phyloP scores from a whole-genome alignment of 2,329 filamentous ascomycete genomes.

The Alternaria arborescens region DNA sequence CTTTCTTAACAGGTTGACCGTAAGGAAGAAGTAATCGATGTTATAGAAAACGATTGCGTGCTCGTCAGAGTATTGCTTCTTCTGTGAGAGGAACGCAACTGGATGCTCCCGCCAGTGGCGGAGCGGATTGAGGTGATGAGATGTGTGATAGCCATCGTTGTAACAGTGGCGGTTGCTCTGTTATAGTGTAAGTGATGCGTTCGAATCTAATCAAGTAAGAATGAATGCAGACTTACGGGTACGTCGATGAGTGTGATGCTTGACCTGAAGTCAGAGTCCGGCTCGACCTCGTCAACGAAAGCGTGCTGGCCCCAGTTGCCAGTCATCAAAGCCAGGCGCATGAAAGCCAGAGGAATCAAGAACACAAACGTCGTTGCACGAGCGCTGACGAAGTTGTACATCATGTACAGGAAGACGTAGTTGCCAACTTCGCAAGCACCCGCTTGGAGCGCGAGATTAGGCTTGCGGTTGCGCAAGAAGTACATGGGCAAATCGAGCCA shows the following conservation, averaged over 20 bases:
- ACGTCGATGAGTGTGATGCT: conserved; percentile 84
- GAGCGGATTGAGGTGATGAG: conserved; percentile 79
- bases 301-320: conserved; percentile 88
- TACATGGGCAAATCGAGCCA: conserved; percentile 81
- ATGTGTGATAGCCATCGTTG: conserved; percentile 85
- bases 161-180: conserved; percentile 84
- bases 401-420: conserved; percentile 57
- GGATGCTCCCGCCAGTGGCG: conserved; percentile 86
- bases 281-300: conserved; percentile 77
- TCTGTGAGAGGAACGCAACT: conserved; percentile 73
- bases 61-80: conserved; percentile 71
- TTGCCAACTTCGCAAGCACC: conserved; percentile 69
- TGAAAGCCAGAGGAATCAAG: conserved; percentile 70
- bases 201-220: fast-evolving
- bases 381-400: conserved; percentile 59
- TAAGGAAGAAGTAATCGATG: conserved; percentile 83
- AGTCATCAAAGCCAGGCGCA: conserved; percentile 78
- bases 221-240: conserved; percentile 63
- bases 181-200: conserved; percentile 4
- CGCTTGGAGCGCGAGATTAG: conserved; percentile 62
- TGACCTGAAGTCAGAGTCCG: conserved; percentile 78
- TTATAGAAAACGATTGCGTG: conserved; percentile 80
- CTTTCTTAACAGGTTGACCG: conserved; percentile 71
- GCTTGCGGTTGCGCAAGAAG: conserved; percentile 71
- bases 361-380: conserved; percentile 70